These are phyloP conservation scores for Stromatinia cepivora DNA, from an alignment of 2,329 filamentous ascomycete species.

Conservation along the genomic window DNA sequence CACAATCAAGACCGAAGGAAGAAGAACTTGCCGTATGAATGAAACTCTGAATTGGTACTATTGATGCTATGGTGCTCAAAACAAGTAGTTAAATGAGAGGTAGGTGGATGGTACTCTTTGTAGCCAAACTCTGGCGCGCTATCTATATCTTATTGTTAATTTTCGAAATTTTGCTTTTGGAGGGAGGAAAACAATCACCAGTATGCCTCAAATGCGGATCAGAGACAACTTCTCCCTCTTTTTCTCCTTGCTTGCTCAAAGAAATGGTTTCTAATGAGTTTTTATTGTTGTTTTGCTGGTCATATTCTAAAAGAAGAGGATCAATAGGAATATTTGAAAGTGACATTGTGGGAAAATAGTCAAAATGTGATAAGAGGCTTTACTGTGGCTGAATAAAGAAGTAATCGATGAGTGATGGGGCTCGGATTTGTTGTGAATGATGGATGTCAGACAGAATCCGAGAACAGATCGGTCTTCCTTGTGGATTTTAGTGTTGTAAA, in stretches of 20 bases:
- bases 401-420: neutral
- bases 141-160: neutral
- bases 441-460: neutral
- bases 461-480: too few relatives aligned
- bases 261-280: neutral
- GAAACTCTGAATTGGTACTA: too few relatives aligned
- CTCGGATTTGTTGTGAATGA: neutral
- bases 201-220: neutral
- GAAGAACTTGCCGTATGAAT: neutral
- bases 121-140: neutral
- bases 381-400: neutral
- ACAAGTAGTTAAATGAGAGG: neutral
- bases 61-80: neutral
- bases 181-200: neutral
- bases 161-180: neutral
- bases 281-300: neutral
- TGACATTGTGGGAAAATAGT: neutral
- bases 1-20: neutral
- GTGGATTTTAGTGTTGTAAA: neutral
- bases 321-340: neutral
- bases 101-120: neutral
- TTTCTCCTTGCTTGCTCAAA: neutral
- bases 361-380: neutral
- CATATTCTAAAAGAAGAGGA: neutral
- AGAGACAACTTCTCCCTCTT: neutral